These are phyloP conservation scores for Colletotrichum trifolii DNA, from an alignment of 2,329 filamentous ascomycete genomes.

Conservation along the genomic window DNA sequence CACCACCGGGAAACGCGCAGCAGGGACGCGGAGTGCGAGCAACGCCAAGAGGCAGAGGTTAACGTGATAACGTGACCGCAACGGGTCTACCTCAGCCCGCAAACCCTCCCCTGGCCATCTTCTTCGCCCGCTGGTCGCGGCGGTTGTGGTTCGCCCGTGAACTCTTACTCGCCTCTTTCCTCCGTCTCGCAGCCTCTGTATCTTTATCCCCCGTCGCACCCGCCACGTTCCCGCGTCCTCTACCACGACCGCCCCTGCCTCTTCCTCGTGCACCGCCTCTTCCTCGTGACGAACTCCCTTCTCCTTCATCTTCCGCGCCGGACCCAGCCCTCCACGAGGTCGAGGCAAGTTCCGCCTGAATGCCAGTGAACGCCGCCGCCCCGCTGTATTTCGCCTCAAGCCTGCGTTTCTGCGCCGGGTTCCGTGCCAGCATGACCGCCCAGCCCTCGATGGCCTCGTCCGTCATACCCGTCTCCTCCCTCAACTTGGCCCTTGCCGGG, in stretches of 20 bases:
- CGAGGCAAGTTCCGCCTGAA: constrained; percentile 72
- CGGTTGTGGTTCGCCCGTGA: constrained; percentile 89
- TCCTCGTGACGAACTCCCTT: constrained; percentile 54
- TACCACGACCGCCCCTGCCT: constrained; percentile 57
- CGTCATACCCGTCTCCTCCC: constrained; percentile 84
- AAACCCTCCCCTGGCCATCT: constrained; percentile 68
- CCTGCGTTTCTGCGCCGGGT: constrained; percentile 73
- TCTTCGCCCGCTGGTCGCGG: constrained; percentile 74
- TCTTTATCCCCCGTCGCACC: constrained; percentile 75
- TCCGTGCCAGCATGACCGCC: constrained; percentile 84
- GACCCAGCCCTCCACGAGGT: constrained; percentile 73
- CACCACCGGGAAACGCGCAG: constrained; percentile 11
- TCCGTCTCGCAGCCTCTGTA: constrained; percentile 76
- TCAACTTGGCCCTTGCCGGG: constrained; percentile 70
- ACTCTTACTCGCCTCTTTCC: constrained; percentile 85
- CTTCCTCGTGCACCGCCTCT: constrained; percentile 57
- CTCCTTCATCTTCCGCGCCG: constrained; percentile 66
- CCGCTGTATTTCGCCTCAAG: constrained; percentile 76
- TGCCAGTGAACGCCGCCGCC: constrained; percentile 65
- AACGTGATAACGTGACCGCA: constrained; percentile 29
- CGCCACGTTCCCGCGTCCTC: constrained; percentile 70
- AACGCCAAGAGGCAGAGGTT: constrained; percentile 42
- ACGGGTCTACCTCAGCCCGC: constrained; percentile 41
- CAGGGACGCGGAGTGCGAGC: constrained; percentile 33
- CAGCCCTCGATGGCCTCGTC: constrained; percentile 96